These are phyloP conservation scores for Actinidia polygama DNA, from an alignment of 179 eudicot genomes.

Conservation along the genomic window DNA sequence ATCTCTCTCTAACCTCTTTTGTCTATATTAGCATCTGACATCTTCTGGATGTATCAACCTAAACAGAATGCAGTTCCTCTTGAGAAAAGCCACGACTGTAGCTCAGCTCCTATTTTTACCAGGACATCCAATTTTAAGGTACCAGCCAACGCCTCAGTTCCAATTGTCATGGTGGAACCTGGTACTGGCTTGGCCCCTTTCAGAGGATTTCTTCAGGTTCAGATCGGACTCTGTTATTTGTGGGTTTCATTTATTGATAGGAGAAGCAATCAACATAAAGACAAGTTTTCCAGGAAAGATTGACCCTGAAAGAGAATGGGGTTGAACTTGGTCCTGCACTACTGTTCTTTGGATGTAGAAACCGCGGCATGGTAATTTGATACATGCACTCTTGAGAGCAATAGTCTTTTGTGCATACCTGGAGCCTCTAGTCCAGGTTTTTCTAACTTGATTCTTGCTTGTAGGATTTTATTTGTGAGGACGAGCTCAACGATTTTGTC, in stretches of 20 bases:
- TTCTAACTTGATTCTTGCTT: neutral
- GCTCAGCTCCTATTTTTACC: constrained; percentile 87
- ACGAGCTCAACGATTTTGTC: constrained; percentile 63
- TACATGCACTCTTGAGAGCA: too few species aligned
- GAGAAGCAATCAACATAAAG: too few species aligned
- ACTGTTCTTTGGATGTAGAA: constrained; percentile 92
- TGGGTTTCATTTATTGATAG: too few species aligned
- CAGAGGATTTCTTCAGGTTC: constrained; percentile 94
- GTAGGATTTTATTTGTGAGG: constrained; percentile 77
- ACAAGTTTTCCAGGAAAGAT: constrained; percentile 67
- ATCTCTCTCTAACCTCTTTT: neutral
- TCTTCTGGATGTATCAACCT: constrained; percentile 11
- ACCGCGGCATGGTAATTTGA: constrained; percentile 58
- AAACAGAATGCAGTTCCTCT: constrained; percentile 70
- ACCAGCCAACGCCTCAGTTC: constrained; percentile 74
- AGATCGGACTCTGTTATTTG: constrained; percentile 1
- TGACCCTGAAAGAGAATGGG: constrained; percentile 81
- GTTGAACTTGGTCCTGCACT: constrained; percentile 73
- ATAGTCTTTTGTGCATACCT: neutral
- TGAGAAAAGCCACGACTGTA: constrained; percentile 66
- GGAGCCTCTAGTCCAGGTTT: neutral
- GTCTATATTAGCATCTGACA: constrained; percentile 14
- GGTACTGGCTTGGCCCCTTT: constrained; percentile 99
- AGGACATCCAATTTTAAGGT: constrained; percentile 91
- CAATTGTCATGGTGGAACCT: constrained; percentile 94